A percentile compares a stretch with the other conserved stretches of the same genome.
Evolutionary conservation across 2,329 filamentous ascomycete genomes (phyloP).

Genomic region (Fusarium nisikadoi): DNA sequence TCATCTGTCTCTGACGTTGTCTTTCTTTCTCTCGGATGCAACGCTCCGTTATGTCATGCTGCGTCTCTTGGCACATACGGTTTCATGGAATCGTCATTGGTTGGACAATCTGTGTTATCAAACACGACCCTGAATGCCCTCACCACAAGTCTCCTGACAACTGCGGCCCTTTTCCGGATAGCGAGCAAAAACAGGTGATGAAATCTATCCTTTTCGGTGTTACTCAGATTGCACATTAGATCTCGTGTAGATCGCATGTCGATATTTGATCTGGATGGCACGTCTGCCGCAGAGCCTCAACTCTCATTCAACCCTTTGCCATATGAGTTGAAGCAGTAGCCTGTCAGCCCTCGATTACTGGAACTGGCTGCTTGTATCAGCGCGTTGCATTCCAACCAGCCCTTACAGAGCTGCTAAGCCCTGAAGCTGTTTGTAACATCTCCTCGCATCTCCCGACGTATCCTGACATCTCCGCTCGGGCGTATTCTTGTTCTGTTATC

Average conservation of each 20-base stretch:
- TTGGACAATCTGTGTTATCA: background rate
- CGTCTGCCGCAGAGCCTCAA: conserved; percentile 26
- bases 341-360: background rate
- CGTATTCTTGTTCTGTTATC: background rate
- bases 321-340: background rate
- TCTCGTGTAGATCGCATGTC: conserved; percentile 30
- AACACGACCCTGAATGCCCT: conserved; percentile 25
- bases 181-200: conserved; percentile 20
- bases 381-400: background rate
- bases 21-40: conserved; percentile 12
- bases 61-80: conserved; percentile 15
- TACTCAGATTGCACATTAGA: conserved; percentile 22
- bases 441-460: background rate
- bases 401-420: background rate
- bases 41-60: conserved; percentile 23
- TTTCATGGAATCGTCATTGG: conserved; percentile 11
- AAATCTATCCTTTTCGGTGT: conserved; percentile 22
- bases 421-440: background rate
- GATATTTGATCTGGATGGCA: conserved; percentile 11
- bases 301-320: conserved; percentile 1
- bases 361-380: background rate
- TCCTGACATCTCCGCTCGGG: background rate
- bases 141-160: conserved; percentile 30
- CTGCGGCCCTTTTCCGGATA: conserved; percentile 25
- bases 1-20: conserved; percentile 1